phyloP scores from a whole-genome alignment of 768 basidiomycete species.

The Boletus rubroflammeus region DNA sequence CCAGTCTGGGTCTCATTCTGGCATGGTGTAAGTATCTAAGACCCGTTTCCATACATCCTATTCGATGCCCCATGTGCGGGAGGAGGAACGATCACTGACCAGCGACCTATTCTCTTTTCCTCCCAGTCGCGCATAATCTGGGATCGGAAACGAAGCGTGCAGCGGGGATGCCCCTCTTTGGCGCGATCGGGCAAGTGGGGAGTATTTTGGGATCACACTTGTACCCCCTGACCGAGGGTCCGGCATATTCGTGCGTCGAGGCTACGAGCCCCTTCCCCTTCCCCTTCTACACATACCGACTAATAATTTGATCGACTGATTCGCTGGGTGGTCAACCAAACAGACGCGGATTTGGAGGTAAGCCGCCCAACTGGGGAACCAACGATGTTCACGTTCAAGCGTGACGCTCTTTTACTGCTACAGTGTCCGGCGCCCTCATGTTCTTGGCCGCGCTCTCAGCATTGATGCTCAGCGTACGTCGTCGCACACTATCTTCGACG shows the following conservation, averaged over 20 bases:
- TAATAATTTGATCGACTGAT: background rate
- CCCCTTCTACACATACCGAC: background rate
- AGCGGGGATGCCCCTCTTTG: conserved; percentile 39
- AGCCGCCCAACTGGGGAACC: background rate
- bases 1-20: conserved; percentile 41
- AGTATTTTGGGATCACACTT: conserved; percentile 40
- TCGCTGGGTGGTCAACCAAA: background rate
- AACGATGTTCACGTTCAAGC: background rate
- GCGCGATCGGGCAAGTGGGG: conserved; percentile 42
- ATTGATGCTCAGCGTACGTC: conserved; percentile 20
- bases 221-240: conserved; percentile 40
- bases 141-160: conserved; percentile 47
- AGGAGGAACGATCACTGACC: background rate
- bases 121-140: conserved; percentile 39
- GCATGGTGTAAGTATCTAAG: conserved; percentile 43
- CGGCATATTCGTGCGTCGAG: conserved; percentile 33
- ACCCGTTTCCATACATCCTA: background rate
- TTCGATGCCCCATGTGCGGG: background rate
- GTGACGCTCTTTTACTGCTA: background rate
- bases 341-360: conserved; percentile 22
- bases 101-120: background rate
- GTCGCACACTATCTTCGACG: background rate
- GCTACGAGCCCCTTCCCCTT: too few relatives aligned
- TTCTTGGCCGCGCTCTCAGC: conserved; percentile 20
- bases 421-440: conserved; percentile 18